These are phyloP conservation scores for Prunus campanulata DNA, from an alignment of 306 rosid genomes.

Conservation along the genomic window DNA sequence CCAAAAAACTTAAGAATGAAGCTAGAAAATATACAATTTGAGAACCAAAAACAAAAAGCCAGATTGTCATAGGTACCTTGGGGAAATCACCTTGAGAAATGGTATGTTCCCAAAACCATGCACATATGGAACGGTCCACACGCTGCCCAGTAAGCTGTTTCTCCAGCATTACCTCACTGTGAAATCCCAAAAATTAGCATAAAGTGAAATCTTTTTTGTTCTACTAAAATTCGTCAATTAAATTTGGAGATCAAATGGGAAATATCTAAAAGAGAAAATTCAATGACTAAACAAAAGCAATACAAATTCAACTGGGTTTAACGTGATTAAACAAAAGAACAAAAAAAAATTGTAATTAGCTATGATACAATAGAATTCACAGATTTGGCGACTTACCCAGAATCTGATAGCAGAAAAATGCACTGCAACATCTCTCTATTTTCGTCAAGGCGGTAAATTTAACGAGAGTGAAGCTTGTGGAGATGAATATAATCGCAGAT, in stretches of 20 bases:
- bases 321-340: too few species aligned
- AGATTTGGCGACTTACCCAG: slow-evolving; percentile 53
- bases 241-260: background rate
- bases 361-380: background rate
- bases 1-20: background rate
- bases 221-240: slow-evolving; percentile 7
- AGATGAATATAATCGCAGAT: background rate
- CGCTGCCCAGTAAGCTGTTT: slow-evolving; percentile 94
- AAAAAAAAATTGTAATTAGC: too few species aligned
- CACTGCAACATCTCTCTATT: slow-evolving; percentile 77
- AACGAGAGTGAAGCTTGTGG: background rate
- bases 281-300: background rate
- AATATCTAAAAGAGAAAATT: too few species aligned
- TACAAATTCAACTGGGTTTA: too few species aligned
- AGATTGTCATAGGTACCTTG: slow-evolving; percentile 44
- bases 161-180: slow-evolving; percentile 92
- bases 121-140: slow-evolving; percentile 92
- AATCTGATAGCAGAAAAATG: slow-evolving; percentile 92
- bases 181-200: slow-evolving; percentile 23
- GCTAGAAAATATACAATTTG: background rate
- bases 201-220: background rate
- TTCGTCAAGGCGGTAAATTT: background rate
- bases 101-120: slow-evolving; percentile 89
- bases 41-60: background rate
- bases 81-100: slow-evolving; percentile 76